Base-by-base conservation (phyloP, 208 protist species). In the Trypanosoma congolense region DNA sequence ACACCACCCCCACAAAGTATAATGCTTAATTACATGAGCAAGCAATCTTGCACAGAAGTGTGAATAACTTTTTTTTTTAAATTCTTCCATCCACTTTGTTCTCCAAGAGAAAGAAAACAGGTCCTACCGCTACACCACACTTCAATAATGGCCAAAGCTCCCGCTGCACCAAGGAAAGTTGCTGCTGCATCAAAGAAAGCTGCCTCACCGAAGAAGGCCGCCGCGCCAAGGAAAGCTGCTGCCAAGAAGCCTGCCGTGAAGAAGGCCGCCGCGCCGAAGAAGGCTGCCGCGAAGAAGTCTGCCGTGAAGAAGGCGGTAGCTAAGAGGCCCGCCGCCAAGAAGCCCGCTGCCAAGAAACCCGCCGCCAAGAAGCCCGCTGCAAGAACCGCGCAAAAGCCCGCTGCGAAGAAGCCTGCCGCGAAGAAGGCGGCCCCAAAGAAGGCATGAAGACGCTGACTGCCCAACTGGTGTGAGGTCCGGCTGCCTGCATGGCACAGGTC, bases 311-410 rank as follows among this genome's bases (percentile, higher is more conserved):
- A 66, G 70, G 57, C 63, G 12, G 62, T 53, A 0, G 42, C 44
- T 18, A 75, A 78, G 65, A 70, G 61, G 65, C 12, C 33, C 9
- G 30, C 48, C 0, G 51, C 64, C 29, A 63, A 64, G 69, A 75
- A 75, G 68, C 26, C 53, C 0, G 56, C 43, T 18, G 16, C 52
- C 52, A 45, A 33, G 1, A 63, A 42, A 43, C 10, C 10, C 18
- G 26, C 40, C 0, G 30, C 35, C 16, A 75, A 75, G 64, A 40
- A 61, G 26, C 44, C 45, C 5, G 48, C 38, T 25, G 62, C 64
- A 49, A 67, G 58, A 45, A 47, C 55, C 0, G 56, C 49, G 26
- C 65, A 68, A 48, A 65, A 73, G 56, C 10, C 36, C 12, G 52
- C 1, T 9, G 0, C 48, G 0, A 35, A 41, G 12, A 46, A 46